phyloP scores from a whole-genome alignment of 2,329 filamentous ascomycete species.

The Beauveria sp. region DNA sequence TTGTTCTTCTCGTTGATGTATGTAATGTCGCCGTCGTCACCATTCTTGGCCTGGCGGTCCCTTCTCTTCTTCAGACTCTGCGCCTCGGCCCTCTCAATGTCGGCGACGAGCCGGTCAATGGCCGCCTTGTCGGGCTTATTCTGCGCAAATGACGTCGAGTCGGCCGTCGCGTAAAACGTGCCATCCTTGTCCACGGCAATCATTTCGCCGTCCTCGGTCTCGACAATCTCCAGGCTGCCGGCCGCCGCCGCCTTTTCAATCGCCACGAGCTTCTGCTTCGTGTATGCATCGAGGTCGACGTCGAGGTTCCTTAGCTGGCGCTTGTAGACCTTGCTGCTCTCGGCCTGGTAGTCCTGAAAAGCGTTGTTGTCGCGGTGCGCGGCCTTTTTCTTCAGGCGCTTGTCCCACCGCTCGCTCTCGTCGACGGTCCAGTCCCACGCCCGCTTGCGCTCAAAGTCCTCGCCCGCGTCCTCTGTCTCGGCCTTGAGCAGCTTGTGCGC shows the following conservation, averaged over 20 bases:
- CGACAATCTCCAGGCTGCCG: constrained; percentile 84
- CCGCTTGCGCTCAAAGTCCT: constrained; percentile 94
- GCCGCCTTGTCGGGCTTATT: constrained; percentile 83
- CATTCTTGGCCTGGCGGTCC: constrained; percentile 68
- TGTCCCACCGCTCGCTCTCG: constrained; percentile 90
- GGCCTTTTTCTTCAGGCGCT: constrained; percentile 77
- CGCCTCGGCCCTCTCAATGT: constrained; percentile 84
- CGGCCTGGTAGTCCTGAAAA: constrained; percentile 81
- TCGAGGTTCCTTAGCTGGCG: constrained; percentile 72
- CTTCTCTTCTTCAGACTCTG: constrained; percentile 75
- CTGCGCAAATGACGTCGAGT: constrained; percentile 71
- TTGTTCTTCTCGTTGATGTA: constrained; percentile 99
- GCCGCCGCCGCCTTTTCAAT: constrained; percentile 77
- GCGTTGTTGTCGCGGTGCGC: constrained; percentile 75
- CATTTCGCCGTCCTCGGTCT: constrained; percentile 90
- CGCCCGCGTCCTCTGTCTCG: constrained; percentile 74
- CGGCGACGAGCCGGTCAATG: constrained; percentile 78
- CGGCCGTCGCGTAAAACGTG: constrained; percentile 81
- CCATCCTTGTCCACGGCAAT: constrained; percentile 90
- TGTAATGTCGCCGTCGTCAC: constrained; percentile 85
- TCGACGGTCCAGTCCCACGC: constrained; percentile 99
- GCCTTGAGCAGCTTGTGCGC: constrained; percentile 90
- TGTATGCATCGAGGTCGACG: constrained; percentile 76
- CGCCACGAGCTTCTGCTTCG: constrained; percentile 74
- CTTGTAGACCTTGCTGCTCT: constrained; percentile 90